These are phyloP conservation scores for Linnemannia zychae DNA, from an alignment of 192 early-diverging fungal species.

Conservation along the genomic window DNA sequence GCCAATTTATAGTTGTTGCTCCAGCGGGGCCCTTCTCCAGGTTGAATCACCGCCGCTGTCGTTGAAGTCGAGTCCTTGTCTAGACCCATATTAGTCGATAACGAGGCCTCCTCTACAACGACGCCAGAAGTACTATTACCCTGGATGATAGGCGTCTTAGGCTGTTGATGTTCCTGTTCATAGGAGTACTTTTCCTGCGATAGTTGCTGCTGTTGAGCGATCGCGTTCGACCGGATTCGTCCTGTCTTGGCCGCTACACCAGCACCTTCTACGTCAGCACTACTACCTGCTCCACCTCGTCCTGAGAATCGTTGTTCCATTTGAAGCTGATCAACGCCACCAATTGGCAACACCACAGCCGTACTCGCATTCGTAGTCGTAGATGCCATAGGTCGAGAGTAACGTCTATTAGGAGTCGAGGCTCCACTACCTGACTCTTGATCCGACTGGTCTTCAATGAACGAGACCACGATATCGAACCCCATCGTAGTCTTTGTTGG, in stretches of 20 bases:
- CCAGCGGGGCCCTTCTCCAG: not conserved
- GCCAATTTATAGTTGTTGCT: not conserved
- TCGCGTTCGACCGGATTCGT: not conserved
- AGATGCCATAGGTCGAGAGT: not conserved
- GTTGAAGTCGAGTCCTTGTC: not conserved
- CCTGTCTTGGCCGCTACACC: not conserved
- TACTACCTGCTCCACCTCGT: not conserved
- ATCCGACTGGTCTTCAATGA: not conserved
- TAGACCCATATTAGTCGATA: not conserved
- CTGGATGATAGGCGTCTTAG: not conserved
- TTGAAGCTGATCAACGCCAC: not conserved
- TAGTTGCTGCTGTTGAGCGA: not conserved
- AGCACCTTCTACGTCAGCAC: not conserved
- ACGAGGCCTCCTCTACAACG: no score
- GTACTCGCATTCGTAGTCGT: not conserved
- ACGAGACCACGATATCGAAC: slow-evolving; percentile 19
- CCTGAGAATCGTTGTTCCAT: not conserved
- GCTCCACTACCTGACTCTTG: not conserved
- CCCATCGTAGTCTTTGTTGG: slow-evolving; percentile 4
- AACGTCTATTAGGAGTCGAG: not conserved
- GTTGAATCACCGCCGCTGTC: not conserved
- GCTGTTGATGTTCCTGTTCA: not conserved
- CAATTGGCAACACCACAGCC: not conserved
- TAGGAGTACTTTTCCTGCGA: not conserved
- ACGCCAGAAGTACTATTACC: not conserved